Evolutionary conservation across 1,284 basidiomycete genomes (phyloP).

Genomic region (Cystobasidium slooffiae): DNA sequence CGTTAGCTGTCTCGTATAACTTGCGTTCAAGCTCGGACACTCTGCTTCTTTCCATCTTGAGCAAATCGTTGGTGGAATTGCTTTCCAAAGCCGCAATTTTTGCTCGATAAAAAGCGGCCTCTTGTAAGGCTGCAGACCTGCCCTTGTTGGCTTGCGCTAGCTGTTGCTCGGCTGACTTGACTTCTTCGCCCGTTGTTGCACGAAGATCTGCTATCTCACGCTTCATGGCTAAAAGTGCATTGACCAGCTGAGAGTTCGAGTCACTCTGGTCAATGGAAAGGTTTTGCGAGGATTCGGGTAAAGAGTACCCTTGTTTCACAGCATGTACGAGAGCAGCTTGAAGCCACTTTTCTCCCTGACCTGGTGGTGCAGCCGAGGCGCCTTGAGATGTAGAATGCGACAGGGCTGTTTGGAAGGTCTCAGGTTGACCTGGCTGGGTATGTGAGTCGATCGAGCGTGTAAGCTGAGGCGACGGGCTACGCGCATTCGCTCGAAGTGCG

Average conservation of each 20-base stretch:
- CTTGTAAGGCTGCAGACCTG: slow-evolving; percentile 81
- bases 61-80: slow-evolving; percentile 68
- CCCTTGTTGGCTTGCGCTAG: slow-evolving; percentile 79
- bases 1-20: slow-evolving; percentile 71
- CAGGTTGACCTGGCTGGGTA: slow-evolving; percentile 1
- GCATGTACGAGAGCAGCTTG: slow-evolving; percentile 50
- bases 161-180: slow-evolving; percentile 74
- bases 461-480: slow-evolving; percentile 39
- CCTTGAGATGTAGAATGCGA: slow-evolving; percentile 6
- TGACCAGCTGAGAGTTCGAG: slow-evolving; percentile 64
- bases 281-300: slow-evolving; percentile 36
- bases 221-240: slow-evolving; percentile 81
- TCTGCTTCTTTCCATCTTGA: slow-evolving; percentile 79
- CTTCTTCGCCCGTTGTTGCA: slow-evolving; percentile 74
- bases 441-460: slow-evolving; percentile 29
- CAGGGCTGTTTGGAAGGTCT: slow-evolving; percentile 18
- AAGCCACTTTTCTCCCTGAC: slow-evolving; percentile 45
- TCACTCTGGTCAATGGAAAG: slow-evolving; percentile 50
- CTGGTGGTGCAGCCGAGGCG: too few relatives aligned
- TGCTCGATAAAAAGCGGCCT: slow-evolving; percentile 94
- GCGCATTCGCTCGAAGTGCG: slow-evolving; percentile 27
- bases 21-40: slow-evolving; percentile 78
- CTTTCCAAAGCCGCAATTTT: slow-evolving; percentile 86
- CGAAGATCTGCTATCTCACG: slow-evolving; percentile 85
- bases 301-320: slow-evolving; percentile 45